Evolutionary conservation across 2,329 filamentous ascomycete genomes (phyloP).

Genomic region (Colletotrichum sojae): DNA sequence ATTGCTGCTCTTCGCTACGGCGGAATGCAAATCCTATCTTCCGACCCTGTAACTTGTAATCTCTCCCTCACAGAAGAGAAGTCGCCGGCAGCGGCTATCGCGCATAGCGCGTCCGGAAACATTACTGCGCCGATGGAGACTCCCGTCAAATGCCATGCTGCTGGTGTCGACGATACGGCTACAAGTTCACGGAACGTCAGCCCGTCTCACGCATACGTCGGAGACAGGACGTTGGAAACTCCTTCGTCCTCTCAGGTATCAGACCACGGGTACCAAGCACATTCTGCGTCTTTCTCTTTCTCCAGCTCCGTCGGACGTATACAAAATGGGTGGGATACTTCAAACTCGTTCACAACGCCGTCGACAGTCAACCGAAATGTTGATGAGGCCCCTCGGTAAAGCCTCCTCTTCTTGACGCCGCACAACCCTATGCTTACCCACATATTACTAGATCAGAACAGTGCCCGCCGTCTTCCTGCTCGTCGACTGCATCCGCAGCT

Average conservation of each 20-base stretch:
- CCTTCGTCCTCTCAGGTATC: conserved; percentile 27
- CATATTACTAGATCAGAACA: conserved; percentile 55
- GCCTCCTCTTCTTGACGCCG: conserved; percentile 8
- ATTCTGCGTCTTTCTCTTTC: conserved; percentile 55
- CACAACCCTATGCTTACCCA: conserved; percentile 40
- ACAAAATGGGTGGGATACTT: conserved; percentile 70
- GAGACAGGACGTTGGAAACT: conserved; percentile 15
- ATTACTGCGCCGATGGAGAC: conserved; percentile 15
- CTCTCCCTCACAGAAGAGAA: conserved; percentile 44
- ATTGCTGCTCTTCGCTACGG: conserved; percentile 73
- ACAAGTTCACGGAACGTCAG: conserved; percentile 18
- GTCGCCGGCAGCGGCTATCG: conserved; percentile 4
- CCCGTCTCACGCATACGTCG: background rate
- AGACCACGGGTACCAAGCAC: conserved; percentile 16
- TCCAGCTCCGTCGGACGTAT: conserved; percentile 65
- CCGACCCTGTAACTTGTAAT: conserved; percentile 55
- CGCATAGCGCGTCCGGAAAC: background rate
- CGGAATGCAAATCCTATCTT: conserved; percentile 66
- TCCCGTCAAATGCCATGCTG: conserved; percentile 8
- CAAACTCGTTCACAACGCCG: conserved; percentile 66
- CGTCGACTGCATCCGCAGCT: conserved; percentile 54
- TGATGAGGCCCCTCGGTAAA: conserved; percentile 64
- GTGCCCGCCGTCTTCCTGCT: conserved; percentile 59
- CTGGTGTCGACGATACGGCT: background rate
- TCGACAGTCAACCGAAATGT: conserved; percentile 54